Percentiles rank a stretch among this genome's conserved stretches.
Conservation (phyloP, 176 grass and related monocot species). For the Lolium perenne region DNA sequence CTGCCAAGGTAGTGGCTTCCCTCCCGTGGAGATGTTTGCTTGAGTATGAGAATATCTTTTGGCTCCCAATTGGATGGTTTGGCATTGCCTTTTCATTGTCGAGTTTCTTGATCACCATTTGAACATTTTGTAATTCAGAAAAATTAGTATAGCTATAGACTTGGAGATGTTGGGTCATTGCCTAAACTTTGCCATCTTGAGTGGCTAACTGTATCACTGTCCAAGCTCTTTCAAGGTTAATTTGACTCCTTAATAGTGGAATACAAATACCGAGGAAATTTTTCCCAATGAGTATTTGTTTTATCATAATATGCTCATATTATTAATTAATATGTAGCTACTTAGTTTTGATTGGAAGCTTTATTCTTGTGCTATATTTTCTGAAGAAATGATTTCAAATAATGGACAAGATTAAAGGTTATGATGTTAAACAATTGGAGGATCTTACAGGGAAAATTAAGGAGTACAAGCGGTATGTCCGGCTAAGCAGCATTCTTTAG, state of each 20-base stretch:
- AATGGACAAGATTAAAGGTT: conserved; percentile 93
- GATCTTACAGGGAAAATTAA: conserved; percentile 93
- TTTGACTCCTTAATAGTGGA: neutral
- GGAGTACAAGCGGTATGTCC: conserved; percentile 79
- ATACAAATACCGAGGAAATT: neutral
- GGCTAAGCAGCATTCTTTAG: conserved; percentile 26
- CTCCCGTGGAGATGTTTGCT: too few species aligned
- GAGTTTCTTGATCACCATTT: too few species aligned
- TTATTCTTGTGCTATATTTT: conserved; percentile 21
- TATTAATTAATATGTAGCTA: conserved; percentile 12
- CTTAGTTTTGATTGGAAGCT: neutral
- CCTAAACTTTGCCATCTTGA: neutral
- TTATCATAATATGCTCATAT: neutral
- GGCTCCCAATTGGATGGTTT: too few species aligned
- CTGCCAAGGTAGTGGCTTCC: too few species aligned
- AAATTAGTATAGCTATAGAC: too few species aligned
- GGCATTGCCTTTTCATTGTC: too few species aligned
- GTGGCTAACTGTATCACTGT: neutral
- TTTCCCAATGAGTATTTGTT: neutral
- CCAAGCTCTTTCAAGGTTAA: neutral
- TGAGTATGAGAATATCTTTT: too few species aligned
- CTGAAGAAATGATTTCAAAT: conserved; percentile 95
- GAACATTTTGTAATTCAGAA: too few species aligned
- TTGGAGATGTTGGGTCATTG: too few species aligned
- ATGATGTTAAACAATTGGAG: conserved; percentile 80